phyloP scores from a whole-genome alignment of 1,139 yeast species.

The Saccharomyces pastorianus region DNA sequence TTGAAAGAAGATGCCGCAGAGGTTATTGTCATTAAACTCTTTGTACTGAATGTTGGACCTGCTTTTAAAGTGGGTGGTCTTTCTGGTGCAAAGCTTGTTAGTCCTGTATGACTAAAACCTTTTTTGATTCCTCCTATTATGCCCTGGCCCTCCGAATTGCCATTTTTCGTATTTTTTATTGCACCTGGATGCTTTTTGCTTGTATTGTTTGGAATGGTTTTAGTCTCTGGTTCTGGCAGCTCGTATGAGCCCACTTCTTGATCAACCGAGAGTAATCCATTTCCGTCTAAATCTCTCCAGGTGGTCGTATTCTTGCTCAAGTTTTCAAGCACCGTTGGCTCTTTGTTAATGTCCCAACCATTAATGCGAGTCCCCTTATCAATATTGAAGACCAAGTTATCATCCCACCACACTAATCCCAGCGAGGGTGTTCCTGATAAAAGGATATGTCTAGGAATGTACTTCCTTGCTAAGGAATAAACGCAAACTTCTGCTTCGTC shows the following conservation, averaged over 20 bases:
- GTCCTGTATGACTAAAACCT: constrained; percentile 4
- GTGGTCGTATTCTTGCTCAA: constrained; percentile 21
- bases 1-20: constrained; percentile 3
- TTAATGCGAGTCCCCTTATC: constrained; percentile 28
- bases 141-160: background rate
- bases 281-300: constrained; percentile 33
- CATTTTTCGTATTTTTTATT: background rate
- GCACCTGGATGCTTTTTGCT: background rate
- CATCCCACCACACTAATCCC: constrained; percentile 33
- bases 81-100: constrained; percentile 1
- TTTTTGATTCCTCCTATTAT: constrained; percentile 4
- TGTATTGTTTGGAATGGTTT: background rate
- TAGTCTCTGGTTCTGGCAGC: constrained; percentile 5
- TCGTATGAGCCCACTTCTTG: constrained; percentile 24
- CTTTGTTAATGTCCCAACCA: constrained; percentile 29
- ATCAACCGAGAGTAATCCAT: constrained; percentile 27
- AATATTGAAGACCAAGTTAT: constrained; percentile 25
- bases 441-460: constrained; percentile 58
- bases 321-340: constrained; percentile 29
- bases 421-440: constrained; percentile 25
- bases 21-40: background rate
- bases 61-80: background rate
- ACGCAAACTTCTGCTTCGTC: constrained; percentile 69
- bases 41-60: background rate
- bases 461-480: constrained; percentile 66